Evolutionary conservation across 139 green algal genomes (phyloP), one percentile per base, ranked within the genome.

Genomic region (Astrephomene gubernaculifera): DNA sequence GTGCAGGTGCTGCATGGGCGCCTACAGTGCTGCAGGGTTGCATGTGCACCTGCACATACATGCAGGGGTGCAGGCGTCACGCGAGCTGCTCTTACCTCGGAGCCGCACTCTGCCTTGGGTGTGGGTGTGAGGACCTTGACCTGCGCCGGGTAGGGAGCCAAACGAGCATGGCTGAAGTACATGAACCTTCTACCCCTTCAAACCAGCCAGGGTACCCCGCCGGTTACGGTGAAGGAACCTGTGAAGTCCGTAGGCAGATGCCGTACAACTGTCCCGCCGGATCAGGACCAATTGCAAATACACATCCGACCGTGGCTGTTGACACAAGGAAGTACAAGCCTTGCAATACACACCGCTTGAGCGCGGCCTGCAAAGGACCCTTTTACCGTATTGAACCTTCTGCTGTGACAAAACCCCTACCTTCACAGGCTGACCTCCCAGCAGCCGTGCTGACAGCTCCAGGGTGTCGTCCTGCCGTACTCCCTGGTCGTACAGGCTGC

Each of bases 101-200:
- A 38, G 53, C 73, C 73, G 17, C 17, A 6, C 9, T 41, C 52
- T 1, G n/a, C 35, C 25, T 81, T 69, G 35, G 73, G 73, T n/a
- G 73, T 81, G 36, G 73, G 73, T 14, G 73, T 81, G 53, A 81
- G 73, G 7, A 81, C 19, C 73, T 70, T 69, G 3, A 81, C 73
- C 73, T 81, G 73, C 21, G 36, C 31, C 4, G 63, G 17, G 17
- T 22, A 67, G 63, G 10, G 27, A 67, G 27, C 8, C 57, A 36
- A n/a, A n/a, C n/a, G n/a, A n/a, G n/a, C n/a, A n/a, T n/a, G n/a
- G n/a, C n/a, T n/a, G n/a, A n/a, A n/a, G n/a, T n/a, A n/a, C n/a
- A n/a, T n/a, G n/a, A n/a, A n/a, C n/a, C n/a, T n/a, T n/a, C n/a
- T n/a, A n/a, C n/a, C n/a, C n/a, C n/a, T n/a, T n/a, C n/a, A n/a